Base-by-base conservation (phyloP, 1,284 basidiomycete species). In the Ceratobasidium sp. region DNA sequence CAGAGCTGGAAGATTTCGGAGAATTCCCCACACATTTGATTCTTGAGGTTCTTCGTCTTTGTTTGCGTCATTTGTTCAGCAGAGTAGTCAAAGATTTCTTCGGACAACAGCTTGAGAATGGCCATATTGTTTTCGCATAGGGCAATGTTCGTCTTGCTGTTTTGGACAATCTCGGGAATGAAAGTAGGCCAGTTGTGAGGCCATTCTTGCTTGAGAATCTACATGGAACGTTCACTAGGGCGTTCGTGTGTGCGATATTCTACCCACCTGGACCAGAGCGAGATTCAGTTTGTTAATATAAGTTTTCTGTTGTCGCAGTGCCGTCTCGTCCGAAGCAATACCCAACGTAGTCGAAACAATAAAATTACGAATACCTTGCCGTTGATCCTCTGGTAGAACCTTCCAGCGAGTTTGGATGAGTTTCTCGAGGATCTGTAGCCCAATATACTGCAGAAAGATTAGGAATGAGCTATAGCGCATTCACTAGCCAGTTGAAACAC, bases 101-200 rank as follows among this genome's bases (percentile, higher is more conserved):
- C 97, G 0, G 95, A 98, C 17, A 99, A 84, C n/a, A 99, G 85
- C 78, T 94, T 94, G 73, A 99, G 85, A 78, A 99, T 99, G 78
- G 95, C 87, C 97, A 99, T 99, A 83, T 99, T 99, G 85, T 99
- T 99, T 81, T 99, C 97, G 85, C 97, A 99, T 32, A 99, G 87
- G 1, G 94, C 91, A 42, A 99, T 86, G 77, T 96, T 98, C 47
- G 94, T 94, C 79, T 96, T 96, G 67, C 96, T 98, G 7, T 96
- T 98, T 73, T 96, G 91, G 71, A 99, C 95, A 69, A 99, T 93
- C 78, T 99, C 97, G 7, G 94, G 90, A 77, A 99, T 98, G 83
- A 99, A 99, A 13, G 87, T 92, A 29, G 96, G 96, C 97, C 97
- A 99, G 77, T 98, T 96, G 78, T 98, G 94, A 22, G 96, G 97